Percentiles rank a stretch among this genome's conserved stretches.
Evolutionary conservation across 495 filamentous ascomycete genomes (phyloP).

Genomic region (Tuber calosporum): DNA sequence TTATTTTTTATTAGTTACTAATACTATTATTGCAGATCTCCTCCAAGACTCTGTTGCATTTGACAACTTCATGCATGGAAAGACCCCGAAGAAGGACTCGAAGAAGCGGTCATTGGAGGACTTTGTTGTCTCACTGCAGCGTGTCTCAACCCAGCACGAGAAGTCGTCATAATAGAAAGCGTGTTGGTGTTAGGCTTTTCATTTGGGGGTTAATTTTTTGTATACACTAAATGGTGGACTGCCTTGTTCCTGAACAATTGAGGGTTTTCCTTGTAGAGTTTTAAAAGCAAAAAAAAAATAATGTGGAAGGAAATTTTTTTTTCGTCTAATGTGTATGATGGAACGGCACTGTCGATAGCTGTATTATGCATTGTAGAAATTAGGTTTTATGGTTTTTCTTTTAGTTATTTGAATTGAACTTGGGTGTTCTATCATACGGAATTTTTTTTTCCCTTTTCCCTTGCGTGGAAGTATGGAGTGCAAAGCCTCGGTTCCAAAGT

Average conservation of each 20-base stretch:
- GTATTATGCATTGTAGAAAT: conserved; percentile 7
- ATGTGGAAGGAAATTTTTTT: background rate
- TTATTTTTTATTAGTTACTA: conserved; percentile 39
- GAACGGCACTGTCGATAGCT: background rate
- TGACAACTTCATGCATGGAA: conserved; percentile 86
- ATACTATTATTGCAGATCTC: conserved; percentile 49
- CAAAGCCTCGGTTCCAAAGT: background rate
- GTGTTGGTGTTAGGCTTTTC: background rate
- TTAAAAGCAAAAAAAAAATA: background rate
- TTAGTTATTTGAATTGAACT: conserved; percentile 2
- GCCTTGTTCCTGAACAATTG: background rate
- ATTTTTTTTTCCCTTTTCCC: background rate
- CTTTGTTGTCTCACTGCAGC: conserved; percentile 78
- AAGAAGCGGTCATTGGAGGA: conserved; percentile 76
- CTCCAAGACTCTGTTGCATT: conserved; percentile 68
- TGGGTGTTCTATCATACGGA: background rate
- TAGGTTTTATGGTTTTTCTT: background rate
- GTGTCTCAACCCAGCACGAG: conserved; percentile 76
- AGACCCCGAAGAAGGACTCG: conserved; percentile 63
- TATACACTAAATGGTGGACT: background rate
- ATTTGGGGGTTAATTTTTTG: background rate
- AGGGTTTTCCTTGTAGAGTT: background rate
- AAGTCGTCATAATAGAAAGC: conserved; percentile 55
- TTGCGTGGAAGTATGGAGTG: background rate
- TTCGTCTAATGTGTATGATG: conserved; percentile 3